Evolutionary conservation across 306 rosid species (phyloP).

Genomic region (Malus fusca): DNA sequence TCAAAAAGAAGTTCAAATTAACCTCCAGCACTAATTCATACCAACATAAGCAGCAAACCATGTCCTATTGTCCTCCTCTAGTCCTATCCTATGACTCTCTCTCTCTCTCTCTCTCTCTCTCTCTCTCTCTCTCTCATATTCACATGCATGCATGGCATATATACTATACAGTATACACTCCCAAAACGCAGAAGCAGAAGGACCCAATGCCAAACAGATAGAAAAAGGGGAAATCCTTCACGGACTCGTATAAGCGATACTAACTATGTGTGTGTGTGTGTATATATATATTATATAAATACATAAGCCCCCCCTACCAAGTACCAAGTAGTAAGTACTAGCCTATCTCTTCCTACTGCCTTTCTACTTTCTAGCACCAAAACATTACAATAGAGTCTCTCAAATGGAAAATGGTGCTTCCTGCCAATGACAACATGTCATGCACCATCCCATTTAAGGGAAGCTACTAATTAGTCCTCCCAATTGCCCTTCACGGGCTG

Average conservation of each 20-base stretch:
- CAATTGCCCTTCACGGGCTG: conserved; percentile 49
- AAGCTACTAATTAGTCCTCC: neutral
- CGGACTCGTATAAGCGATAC: conserved; percentile 30
- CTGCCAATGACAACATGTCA: conserved; percentile 15
- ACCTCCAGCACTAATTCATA: neutral
- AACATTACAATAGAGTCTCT: neutral
- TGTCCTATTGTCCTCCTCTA: neutral
- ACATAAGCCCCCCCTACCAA: neutral
- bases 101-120: neutral
- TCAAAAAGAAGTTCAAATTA: neutral
- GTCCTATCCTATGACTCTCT: neutral
- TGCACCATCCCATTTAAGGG: conserved; percentile 15
- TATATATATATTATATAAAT: too few relatives aligned
- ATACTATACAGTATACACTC: neutral
- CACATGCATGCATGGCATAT: neutral
- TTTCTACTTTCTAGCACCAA: neutral
- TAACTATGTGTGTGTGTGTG: too few relatives aligned
- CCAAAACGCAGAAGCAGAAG: neutral
- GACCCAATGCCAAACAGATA: neutral
- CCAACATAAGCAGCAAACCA: neutral
- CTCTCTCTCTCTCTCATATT: neutral
- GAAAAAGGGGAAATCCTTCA: conserved; percentile 19
- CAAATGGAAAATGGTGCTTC: neutral
- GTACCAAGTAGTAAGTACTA: neutral
- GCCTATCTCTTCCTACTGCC: too few relatives aligned